Evolutionary conservation across 2,329 filamentous ascomycete genomes (phyloP), one percentile per base, ranked within the genome.

Genomic region (Fusarium penzigii): DNA sequence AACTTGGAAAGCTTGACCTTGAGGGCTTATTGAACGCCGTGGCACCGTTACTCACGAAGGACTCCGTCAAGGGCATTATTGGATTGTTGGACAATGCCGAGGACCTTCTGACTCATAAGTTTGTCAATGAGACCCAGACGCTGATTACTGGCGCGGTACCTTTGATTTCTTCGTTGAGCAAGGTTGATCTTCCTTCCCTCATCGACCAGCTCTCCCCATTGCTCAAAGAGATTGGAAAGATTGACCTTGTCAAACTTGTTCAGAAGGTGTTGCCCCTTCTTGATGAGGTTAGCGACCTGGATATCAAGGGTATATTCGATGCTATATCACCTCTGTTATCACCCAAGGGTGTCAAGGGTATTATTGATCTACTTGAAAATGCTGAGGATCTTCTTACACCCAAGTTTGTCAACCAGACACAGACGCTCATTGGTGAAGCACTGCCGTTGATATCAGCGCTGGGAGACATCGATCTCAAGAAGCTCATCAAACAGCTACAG

Each of bases 401-500:
- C 13, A 64, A 68, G 36, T 69, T 69, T 13, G 66, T 69, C 48
- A 62, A 68, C 8, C 59, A 69, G 17, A 68, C 66, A 0, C 58
- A 67, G 5, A 56, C 56, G 1, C 66, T 74, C 5, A 69, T 74
- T 29, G 63, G 61, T 1, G 70, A 65, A 1, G 72, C 72, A 7
- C 67, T 69, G 8, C 73, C 72, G 0, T 57, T 77, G 1, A 54
- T 76, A 5, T 65, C 62, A 1, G 69, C 71, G 0, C 65, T 77
- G 1, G 64, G 65, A 3, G 53, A 60, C 0, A 66, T 75, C 5
- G 69, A 76, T 45, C 56, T 76, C 8, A 62, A 65, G 51, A 65
- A 65, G 12, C 66, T 72, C 36, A 55, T 71, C 40, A 48, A 56
- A 11, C 66, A 70, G 17, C 53, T 70, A 2, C 57, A 59, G 29